These are phyloP conservation scores for Alternaria brassicicola DNA, from an alignment of 2,329 filamentous ascomycete species.

Conservation along the genomic window DNA sequence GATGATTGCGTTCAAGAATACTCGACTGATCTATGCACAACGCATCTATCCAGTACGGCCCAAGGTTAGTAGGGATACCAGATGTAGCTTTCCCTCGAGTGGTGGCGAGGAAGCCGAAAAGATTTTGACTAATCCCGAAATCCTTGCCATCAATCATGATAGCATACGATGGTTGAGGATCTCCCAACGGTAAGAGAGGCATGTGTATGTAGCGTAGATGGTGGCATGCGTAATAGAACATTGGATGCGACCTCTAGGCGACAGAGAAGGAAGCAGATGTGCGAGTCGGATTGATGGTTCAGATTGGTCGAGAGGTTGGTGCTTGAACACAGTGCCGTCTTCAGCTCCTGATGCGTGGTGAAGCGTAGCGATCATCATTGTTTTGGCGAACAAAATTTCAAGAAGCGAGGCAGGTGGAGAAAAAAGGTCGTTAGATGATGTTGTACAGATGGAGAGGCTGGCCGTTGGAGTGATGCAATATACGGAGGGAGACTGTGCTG, in stretches of 20 bases:
- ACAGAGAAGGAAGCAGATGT: background rate
- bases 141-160: slow-evolving; percentile 7
- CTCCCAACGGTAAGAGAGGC: slow-evolving; percentile 42
- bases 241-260: background rate
- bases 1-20: slow-evolving; percentile 7
- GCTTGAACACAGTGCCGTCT: background rate
- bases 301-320: background rate
- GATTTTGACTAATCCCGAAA: slow-evolving; percentile 12
- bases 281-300: background rate
- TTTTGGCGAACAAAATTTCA: background rate
- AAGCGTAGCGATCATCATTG: background rate
- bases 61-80: background rate
- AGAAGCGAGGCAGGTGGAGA: background rate
- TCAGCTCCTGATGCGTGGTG: background rate
- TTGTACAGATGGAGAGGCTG: background rate
- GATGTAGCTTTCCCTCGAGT: background rate
- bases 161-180: slow-evolving; percentile 14
- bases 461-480: background rate
- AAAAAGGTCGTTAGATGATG: background rate
- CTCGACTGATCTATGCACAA: slow-evolving; percentile 14
- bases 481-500: background rate
- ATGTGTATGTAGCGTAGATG: background rate
- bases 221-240: background rate
- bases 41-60: slow-evolving; percentile 16
- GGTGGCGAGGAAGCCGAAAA: slow-evolving; percentile 10